Evolutionary conservation across 1,284 basidiomycete species (phyloP).

Genomic region (Cryptococcus sp.): DNA sequence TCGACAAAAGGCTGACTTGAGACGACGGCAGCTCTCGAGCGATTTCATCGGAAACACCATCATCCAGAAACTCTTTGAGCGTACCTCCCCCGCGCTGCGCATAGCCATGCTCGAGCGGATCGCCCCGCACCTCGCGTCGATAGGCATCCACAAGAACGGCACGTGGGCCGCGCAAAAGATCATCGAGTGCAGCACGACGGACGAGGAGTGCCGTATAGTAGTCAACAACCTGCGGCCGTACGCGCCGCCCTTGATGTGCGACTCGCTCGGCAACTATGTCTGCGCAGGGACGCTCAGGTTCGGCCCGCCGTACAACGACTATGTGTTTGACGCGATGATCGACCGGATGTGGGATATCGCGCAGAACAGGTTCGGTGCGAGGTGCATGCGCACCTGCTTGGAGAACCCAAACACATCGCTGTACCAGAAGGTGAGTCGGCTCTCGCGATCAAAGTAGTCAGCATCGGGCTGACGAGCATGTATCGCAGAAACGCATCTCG

Average conservation of each 20-base stretch:
- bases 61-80: conserved; percentile 94
- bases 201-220: conserved; percentile 81
- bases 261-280: conserved; percentile 98
- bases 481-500: conserved; percentile 72
- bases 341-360: conserved; percentile 98
- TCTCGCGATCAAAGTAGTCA: neutral
- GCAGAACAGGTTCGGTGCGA: conserved; percentile 87
- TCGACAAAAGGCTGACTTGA: neutral
- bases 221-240: conserved; percentile 84
- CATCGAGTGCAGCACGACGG: conserved; percentile 88
- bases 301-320: conserved; percentile 81
- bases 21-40: conserved; percentile 74
- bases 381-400: conserved; percentile 94
- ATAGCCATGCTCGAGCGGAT: conserved; percentile 90
- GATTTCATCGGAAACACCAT: conserved; percentile 99
- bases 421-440: conserved; percentile 65
- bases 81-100: conserved; percentile 71
- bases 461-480: too few species aligned
- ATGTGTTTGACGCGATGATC: conserved; percentile 96
- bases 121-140: conserved; percentile 90
- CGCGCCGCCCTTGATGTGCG: conserved; percentile 86
- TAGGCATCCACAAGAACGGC: conserved; percentile 98
- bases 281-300: conserved; percentile 82
- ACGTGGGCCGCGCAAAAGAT: conserved; percentile 99
- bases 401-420: conserved; percentile 80